These are phyloP conservation scores for Centella asiatica DNA, from an alignment of 129 eudicot genomes.

Conservation along the genomic window DNA sequence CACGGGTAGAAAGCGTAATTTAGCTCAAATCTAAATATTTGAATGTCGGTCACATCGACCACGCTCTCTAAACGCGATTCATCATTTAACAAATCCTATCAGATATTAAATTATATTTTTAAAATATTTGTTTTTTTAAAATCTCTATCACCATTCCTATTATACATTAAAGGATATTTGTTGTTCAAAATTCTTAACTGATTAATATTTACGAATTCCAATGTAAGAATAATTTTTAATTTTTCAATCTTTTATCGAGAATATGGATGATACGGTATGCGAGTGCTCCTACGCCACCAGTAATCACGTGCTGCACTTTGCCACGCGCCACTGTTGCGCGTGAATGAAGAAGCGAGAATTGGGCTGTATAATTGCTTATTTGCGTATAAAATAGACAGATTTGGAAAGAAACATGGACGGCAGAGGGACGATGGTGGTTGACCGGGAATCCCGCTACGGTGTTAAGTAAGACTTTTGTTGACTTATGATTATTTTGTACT, in stretches of 20 bases:
- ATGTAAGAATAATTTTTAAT: too few relatives aligned
- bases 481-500: neutral
- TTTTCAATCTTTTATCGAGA: too few relatives aligned
- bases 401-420: slow-evolving; percentile 19
- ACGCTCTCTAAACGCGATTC: neutral
- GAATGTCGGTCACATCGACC: neutral
- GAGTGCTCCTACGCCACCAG: too few relatives aligned
- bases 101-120: too few relatives aligned
- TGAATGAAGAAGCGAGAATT: neutral
- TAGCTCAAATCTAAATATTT: neutral
- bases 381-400: neutral
- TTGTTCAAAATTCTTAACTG: too few relatives aligned
- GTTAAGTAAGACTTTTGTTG: slow-evolving; percentile 19
- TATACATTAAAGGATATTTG: too few relatives aligned
- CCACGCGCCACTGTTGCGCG: neutral
- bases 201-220: too few relatives aligned
- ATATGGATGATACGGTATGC: too few relatives aligned
- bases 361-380: neutral
- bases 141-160: too few relatives aligned
- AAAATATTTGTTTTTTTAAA: too few relatives aligned
- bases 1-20: neutral
- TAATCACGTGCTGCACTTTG: neutral
- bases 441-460: slow-evolving; percentile 50
- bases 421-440: slow-evolving; percentile 6
- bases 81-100: too few relatives aligned